Base-by-base conservation (phyloP, 305 asterid genomes). In the Nicotiana rustica region DNA sequence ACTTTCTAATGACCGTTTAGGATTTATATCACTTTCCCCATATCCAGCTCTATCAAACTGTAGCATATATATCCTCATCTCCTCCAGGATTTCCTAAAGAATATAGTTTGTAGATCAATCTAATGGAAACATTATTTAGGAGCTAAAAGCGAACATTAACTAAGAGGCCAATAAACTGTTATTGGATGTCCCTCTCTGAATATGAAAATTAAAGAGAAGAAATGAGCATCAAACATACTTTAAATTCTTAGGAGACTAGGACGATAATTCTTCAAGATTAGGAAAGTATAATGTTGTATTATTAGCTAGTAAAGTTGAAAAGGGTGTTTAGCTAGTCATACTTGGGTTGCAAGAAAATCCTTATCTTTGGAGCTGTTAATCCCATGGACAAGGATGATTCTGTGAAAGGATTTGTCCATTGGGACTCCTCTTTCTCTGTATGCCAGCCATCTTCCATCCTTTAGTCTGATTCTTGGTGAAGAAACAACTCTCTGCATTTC, bases 11-110 rank as follows among this genome's bases (percentile, higher is more conserved):
- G 97, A 88, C 67, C 97, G 90, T 76, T 87, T 91, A 8, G 97
- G 95, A 83, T 95, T 92, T 18, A 94, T 95, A 88, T 91, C 97
- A 68, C 98, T 94, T 41, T 94, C 97, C 5, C 98, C 98, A 86
- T 94, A 95, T 68, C 98, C 98, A 14, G 98, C 97, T 82, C 99
- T 91, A 81, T 95, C 98, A 69, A 87, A 95, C 59, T 88, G 83
- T 78, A 95, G 83, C 67, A 95, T 82, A 84, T 92, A 91, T 84
- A 93, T 84, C 69, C 88, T 87, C 87, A 93, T 69, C 86, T 88
- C 89, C 68, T 92, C 93, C 90, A 95, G 78, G 36, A 93, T 77
- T 61, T 91, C 97, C 98, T 95, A 57, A 57, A 57, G 25, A 57
- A 57, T 57, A 17, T 5, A 57, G 21, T 17, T 17, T 6, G 64